Evolutionary conservation across 2,329 filamentous ascomycete species (phyloP).

Genomic region (Aspergillus japonicus): DNA sequence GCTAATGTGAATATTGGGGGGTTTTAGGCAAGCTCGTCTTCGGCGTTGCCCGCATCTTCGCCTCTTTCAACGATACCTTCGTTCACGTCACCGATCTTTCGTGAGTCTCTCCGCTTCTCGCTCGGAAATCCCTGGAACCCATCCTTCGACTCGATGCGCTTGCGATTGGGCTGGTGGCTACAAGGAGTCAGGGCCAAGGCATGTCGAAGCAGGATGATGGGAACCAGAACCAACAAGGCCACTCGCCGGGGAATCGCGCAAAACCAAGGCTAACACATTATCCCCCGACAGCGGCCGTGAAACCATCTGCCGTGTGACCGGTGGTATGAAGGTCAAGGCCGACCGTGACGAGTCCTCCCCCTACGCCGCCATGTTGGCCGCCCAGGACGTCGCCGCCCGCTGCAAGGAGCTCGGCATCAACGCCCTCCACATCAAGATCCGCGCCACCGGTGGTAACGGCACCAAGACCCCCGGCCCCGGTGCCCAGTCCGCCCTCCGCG

Average conservation of each 20-base stretch:
- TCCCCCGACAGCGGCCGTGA: conserved; percentile 77
- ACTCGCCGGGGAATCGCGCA: background rate
- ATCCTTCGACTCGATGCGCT: background rate
- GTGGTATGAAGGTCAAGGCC: conserved; percentile 99
- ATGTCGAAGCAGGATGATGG: background rate
- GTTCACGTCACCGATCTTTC: conserved; percentile 99
- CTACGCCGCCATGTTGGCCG: conserved; percentile 99
- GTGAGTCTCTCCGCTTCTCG: conserved; percentile 50
- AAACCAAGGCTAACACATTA: conserved; percentile 10
- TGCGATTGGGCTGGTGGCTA: background rate
- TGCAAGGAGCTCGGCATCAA: conserved; percentile 86
- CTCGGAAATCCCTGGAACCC: background rate
- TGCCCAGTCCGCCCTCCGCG: conserved; percentile 98
- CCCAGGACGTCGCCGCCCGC: conserved; percentile 93
- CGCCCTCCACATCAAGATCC: conserved; percentile 99
- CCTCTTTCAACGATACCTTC: conserved; percentile 90
- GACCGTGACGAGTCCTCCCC: conserved; percentile 99
- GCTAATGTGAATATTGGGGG: conserved; percentile 8
- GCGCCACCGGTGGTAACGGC: conserved; percentile 98
- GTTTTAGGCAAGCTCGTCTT: conserved; percentile 87
- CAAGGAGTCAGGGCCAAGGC: background rate
- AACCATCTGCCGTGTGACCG: conserved; percentile 99
- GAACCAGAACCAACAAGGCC: background rate
- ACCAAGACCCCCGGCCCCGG: conserved; percentile 99
- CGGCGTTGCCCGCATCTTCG: conserved; percentile 96